Conservation (phyloP, 768 basidiomycete genomes). For the Candolleomyces efflorescens region DNA sequence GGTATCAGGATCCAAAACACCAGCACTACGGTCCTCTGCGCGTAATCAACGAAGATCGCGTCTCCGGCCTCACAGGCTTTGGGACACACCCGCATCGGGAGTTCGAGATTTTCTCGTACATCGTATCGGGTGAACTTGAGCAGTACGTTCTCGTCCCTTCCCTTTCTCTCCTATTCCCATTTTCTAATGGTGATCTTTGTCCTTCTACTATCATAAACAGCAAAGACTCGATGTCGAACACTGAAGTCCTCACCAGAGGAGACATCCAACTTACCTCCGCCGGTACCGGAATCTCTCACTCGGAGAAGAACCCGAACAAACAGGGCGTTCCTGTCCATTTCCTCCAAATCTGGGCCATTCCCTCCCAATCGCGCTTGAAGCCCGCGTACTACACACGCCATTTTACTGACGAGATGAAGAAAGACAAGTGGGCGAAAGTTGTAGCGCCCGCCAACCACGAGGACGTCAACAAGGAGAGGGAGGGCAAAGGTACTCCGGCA, state of each 20-base stretch:
- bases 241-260: slow-evolving; percentile 84
- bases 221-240: slow-evolving; percentile 89
- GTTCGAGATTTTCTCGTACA: slow-evolving; percentile 91
- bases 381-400: slow-evolving; percentile 88
- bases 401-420: slow-evolving; percentile 81
- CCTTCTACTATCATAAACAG: slow-evolving; percentile 32
- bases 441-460: slow-evolving; percentile 68
- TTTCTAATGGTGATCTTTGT: background rate
- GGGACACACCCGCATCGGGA: slow-evolving; percentile 80
- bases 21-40: slow-evolving; percentile 70
- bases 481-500: slow-evolving; percentile 68
- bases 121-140: slow-evolving; percentile 74
- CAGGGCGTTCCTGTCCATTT: slow-evolving; percentile 38
- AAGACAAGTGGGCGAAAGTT: slow-evolving; percentile 61
- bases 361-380: slow-evolving; percentile 39
- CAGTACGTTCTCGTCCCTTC: slow-evolving; percentile 52
- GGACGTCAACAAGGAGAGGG: slow-evolving; percentile 57
- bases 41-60: slow-evolving; percentile 94
- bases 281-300: slow-evolving; percentile 89
- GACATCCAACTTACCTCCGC: slow-evolving; percentile 90
- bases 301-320: slow-evolving; percentile 44
- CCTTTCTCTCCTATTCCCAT: background rate
- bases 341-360: slow-evolving; percentile 51
- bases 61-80: slow-evolving; percentile 72
- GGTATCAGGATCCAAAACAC: slow-evolving; percentile 58